Evolutionary conservation across 148 eudicot genomes (phyloP), one percentile per base, ranked within the genome.

Genomic region (Spergularia marina): DNA sequence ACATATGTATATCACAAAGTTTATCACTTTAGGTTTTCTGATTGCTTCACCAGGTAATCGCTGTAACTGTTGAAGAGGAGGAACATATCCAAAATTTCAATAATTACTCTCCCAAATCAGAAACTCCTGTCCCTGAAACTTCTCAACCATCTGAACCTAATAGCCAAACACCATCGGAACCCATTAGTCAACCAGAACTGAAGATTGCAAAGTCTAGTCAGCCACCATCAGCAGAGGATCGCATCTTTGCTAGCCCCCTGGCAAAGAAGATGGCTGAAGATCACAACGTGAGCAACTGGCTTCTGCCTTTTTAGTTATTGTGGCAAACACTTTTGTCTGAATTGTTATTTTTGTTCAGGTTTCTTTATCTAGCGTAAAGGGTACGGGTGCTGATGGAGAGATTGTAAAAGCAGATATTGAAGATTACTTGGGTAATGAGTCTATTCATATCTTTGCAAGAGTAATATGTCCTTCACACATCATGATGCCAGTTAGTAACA

Each of bases 371-470:
- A 92, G 85, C 82, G 81, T 95, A 80, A 95, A 92, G 84, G 98
- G 98, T 79, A 92, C 98, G 36, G 98, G 97, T 80, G 94, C 94
- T 80, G 97, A 95, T 81, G 96, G 96, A 54, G 84, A 87, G 70
- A 90, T 95, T 74, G 86, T 95, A 75, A 95, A 95, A 86, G 98
- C 97, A 78, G 98, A 95, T 74, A 85, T 95, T 78, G 98, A 92
- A 81, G 97, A 92, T 77, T 92, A 84, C 79, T 84, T 95, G 74
- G 98, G 98, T 95, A 92, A 61, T 63, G 6, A 54, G 25, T 61
- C 21, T 23, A 54, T 12, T 60, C 51, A 18, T 69, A 34, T 5
- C n/a, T 51, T 44, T 44, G 49, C 49, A 44, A 44, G 8, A 44
- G 8, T 44, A 9, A 44, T 44, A 44, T 44, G 49, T 44, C 7